Conservation (phyloP, 2,329 filamentous ascomycete species). For the Xylariaceae sp. region DNA sequence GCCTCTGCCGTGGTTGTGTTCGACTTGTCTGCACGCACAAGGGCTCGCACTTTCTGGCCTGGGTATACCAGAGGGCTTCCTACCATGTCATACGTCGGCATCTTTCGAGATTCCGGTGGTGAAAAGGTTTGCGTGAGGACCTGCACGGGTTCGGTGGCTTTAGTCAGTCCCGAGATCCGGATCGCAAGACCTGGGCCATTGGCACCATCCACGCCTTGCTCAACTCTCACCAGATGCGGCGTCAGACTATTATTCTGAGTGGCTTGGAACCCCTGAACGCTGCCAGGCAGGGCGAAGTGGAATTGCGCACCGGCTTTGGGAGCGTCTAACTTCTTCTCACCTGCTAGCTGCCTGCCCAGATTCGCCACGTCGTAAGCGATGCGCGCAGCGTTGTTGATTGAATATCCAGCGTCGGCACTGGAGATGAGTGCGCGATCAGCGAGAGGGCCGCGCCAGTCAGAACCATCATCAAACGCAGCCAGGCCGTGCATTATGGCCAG, state of each 20-base stretch:
- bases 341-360: constrained; percentile 22
- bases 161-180: constrained; percentile 3
- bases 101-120: constrained; percentile 15
- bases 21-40: constrained; percentile 3
- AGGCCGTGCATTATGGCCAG: constrained; percentile 32
- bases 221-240: neutral
- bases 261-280: constrained; percentile 30
- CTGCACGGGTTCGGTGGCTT: constrained; percentile 4
- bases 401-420: constrained; percentile 32
- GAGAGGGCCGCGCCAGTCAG: constrained; percentile 31
- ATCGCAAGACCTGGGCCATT: constrained; percentile 3
- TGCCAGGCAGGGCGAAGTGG: constrained; percentile 32
- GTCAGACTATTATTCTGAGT: neutral
- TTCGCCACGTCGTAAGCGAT: constrained; percentile 28
- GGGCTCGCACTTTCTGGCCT: constrained; percentile 19
- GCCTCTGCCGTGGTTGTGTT: constrained; percentile 2
- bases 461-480: constrained; percentile 18
- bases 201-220: constrained; percentile 1
- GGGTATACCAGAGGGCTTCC: constrained; percentile 26
- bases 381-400: constrained; percentile 31
- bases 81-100: constrained; percentile 19
- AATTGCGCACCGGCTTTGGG: constrained; percentile 32
- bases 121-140: constrained; percentile 24
- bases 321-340: constrained; percentile 10
- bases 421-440: constrained; percentile 32